A percentile compares a stretch with the other conserved stretches of the same genome.
Evolutionary conservation across 179 eudicot genomes (phyloP).

Genomic region (Dionaea muscipula): DNA sequence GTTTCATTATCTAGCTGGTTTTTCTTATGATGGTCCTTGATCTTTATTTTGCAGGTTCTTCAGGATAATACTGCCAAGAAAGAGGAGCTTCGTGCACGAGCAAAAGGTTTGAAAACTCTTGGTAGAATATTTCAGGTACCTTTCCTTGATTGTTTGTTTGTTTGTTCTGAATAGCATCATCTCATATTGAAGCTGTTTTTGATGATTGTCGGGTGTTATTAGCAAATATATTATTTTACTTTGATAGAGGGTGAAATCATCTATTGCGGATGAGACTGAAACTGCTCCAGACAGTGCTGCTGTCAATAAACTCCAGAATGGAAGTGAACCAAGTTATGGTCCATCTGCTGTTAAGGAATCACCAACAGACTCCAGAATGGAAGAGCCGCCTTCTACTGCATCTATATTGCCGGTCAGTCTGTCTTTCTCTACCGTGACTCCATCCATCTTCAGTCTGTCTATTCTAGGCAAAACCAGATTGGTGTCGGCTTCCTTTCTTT

Average conservation of each 20-base stretch:
- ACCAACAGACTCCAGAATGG: slow-evolving; percentile 25
- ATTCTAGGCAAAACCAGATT: no score
- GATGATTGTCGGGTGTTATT: background rate
- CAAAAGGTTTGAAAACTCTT: slow-evolving; percentile 82
- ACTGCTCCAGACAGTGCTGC: slow-evolving; percentile 25
- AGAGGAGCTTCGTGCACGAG: slow-evolving; percentile 89
- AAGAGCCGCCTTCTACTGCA: slow-evolving; percentile 29
- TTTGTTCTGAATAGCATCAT: slow-evolving; percentile 5
- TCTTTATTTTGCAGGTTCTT: slow-evolving; percentile 45
- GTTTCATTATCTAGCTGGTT: background rate
- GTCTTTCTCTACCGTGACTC: background rate
- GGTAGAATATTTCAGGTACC: slow-evolving; percentile 88
- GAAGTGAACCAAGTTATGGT: slow-evolving; percentile 36
- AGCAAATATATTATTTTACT: background rate
- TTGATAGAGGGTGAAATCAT: slow-evolving; percentile 45
- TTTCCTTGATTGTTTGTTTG: slow-evolving; percentile 5
- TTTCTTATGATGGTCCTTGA: slow-evolving; percentile 7
- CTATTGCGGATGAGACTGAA: slow-evolving; percentile 40
- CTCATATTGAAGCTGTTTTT: background rate
- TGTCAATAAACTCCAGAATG: slow-evolving; percentile 36
- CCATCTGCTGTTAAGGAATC: slow-evolving; percentile 28
- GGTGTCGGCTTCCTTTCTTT: background rate
- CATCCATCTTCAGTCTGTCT: no score
- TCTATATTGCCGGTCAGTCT: slow-evolving; percentile 41
- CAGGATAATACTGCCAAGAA: slow-evolving; percentile 69